Conservation (phyloP, 148 eudicot species). For the Arctostaphylos glauca region DNA sequence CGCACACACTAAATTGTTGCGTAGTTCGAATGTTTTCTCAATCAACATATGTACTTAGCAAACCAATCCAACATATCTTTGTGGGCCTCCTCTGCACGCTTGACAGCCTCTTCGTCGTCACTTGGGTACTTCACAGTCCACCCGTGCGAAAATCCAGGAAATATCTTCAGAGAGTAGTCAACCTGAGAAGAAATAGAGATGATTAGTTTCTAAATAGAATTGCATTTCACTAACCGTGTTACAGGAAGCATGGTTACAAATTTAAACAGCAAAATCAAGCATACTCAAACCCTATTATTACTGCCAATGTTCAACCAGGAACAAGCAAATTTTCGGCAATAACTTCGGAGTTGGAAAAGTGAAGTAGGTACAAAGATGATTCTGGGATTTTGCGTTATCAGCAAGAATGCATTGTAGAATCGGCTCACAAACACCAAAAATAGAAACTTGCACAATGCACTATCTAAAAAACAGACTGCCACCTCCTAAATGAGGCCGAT, state of each 20-base stretch:
- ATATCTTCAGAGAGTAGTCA: constrained; percentile 57
- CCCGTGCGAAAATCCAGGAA: constrained; percentile 63
- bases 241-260: not conserved
- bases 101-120: constrained; percentile 49
- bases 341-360: no score
- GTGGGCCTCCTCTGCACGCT: constrained; percentile 59
- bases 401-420: no score
- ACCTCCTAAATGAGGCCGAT: not conserved
- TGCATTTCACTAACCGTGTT: not conserved
- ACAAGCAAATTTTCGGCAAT: not conserved
- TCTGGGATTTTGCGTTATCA: no score
- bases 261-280: not conserved
- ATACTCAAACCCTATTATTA: not conserved
- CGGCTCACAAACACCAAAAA: no score
- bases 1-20: not conserved
- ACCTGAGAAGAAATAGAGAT: constrained; percentile 29
- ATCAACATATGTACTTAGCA: constrained; percentile 30
- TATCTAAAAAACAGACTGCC: no score
- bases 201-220: not conserved
- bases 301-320: not conserved
- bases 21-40: constrained; percentile 14
- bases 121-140: constrained; percentile 58
- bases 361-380: not conserved
- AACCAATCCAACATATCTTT: constrained; percentile 46
- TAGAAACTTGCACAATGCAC: no score